Evolutionary conservation across 495 filamentous ascomycete species (phyloP).

Genomic region (Xylaria scruposa): DNA sequence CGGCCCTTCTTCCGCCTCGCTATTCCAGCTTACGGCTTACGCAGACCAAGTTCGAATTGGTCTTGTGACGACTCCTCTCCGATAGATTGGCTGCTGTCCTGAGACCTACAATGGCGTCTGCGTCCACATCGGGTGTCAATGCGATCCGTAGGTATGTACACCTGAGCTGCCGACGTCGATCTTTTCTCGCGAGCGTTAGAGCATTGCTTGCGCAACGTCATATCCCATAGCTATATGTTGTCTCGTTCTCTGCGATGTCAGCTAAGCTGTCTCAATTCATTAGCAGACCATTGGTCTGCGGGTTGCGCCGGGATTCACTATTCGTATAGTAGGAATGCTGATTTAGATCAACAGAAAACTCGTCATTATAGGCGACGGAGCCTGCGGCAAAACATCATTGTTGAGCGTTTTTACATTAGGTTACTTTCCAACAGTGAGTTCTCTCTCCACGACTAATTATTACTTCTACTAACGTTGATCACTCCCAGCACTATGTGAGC

Average conservation of each 20-base stretch:
- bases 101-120: slow-evolving; percentile 41
- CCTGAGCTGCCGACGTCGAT: slow-evolving; percentile 28
- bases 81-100: slow-evolving; percentile 30
- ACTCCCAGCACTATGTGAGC: slow-evolving; percentile 73
- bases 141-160: slow-evolving; percentile 49
- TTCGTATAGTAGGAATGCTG: slow-evolving; percentile 4
- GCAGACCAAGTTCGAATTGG: slow-evolving; percentile 10
- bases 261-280: slow-evolving; percentile 4
- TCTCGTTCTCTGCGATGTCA: background rate
- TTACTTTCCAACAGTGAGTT: slow-evolving; percentile 94
- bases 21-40: slow-evolving; percentile 21
- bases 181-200: background rate
- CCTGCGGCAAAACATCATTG: slow-evolving; percentile 97
- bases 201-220: background rate
- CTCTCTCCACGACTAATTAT: slow-evolving; percentile 4
- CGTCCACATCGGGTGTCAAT: slow-evolving; percentile 39
- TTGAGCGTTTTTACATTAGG: slow-evolving; percentile 97
- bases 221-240: background rate
- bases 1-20: background rate
- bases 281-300: background rate
- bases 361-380: slow-evolving; percentile 98
- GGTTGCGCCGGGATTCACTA: background rate
- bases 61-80: slow-evolving; percentile 24
- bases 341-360: slow-evolving; percentile 73
- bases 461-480: slow-evolving; percentile 28